Percentiles rank a stretch among this genome's conserved stretches.
Evolutionary conservation across 805 yeast species (phyloP).

Genomic region (Saturnispora mendoncae): DNA sequence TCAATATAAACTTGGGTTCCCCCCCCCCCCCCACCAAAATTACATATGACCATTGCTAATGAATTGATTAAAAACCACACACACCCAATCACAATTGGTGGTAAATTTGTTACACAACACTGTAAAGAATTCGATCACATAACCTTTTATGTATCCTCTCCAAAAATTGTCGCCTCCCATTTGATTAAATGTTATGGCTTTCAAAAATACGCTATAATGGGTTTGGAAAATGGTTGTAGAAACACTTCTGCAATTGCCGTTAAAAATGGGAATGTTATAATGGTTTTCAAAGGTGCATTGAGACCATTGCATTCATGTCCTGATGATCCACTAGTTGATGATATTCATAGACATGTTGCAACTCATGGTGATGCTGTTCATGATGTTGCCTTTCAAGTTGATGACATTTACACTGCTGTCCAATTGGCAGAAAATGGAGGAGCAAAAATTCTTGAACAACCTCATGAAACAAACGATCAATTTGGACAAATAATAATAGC

Average conservation of each 20-base stretch:
- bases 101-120: background rate
- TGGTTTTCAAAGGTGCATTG: constrained; percentile 40
- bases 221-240: constrained; percentile 61
- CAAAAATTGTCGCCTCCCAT: constrained; percentile 51
- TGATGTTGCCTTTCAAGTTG: constrained; percentile 63
- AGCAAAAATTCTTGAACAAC: constrained; percentile 29
- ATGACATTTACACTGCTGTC: constrained; percentile 38
- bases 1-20: too few relatives aligned
- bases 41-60: constrained; percentile 6
- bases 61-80: background rate
- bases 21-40: too few relatives aligned
- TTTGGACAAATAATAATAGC: constrained; percentile 48
- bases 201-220: constrained; percentile 48
- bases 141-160: constrained; percentile 66
- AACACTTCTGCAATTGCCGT: constrained; percentile 52
- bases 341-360: constrained; percentile 38
- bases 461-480: constrained; percentile 30
- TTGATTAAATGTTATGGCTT: constrained; percentile 56
- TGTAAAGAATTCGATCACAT: constrained; percentile 49
- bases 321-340: constrained; percentile 16
- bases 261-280: constrained; percentile 41
- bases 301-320: constrained; percentile 17
- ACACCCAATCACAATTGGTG: constrained; percentile 1
- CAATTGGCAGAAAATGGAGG: constrained; percentile 43
- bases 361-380: constrained; percentile 75